phyloP scores from a whole-genome alignment of 2,329 filamentous ascomycete species.

The Penicillium sumatraense region DNA sequence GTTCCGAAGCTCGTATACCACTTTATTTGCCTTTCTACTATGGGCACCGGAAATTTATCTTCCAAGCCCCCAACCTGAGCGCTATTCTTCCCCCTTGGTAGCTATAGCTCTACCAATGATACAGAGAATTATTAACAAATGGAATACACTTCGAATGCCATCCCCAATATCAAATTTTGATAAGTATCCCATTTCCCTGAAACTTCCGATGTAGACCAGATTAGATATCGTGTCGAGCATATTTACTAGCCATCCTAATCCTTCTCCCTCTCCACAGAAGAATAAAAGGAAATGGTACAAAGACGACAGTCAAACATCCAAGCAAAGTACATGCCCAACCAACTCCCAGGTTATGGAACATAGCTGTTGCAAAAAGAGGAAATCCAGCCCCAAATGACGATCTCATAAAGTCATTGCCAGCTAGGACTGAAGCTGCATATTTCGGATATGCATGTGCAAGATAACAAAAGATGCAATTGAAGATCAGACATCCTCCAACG shows the following conservation, averaged over 20 bases:
- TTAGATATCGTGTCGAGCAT: slow-evolving; percentile 27
- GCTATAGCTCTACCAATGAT: no score
- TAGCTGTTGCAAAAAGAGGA: slow-evolving; percentile 35
- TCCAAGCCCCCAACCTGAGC: no score
- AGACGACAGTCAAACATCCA: slow-evolving; percentile 31
- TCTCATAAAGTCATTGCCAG: slow-evolving; percentile 72
- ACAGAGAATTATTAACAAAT: no score
- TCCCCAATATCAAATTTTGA: no score
- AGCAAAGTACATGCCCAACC: slow-evolving; percentile 37
- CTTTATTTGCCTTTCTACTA: no score
- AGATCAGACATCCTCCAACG: slow-evolving; percentile 71
- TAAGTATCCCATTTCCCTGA: no score
- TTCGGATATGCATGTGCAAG: slow-evolving; percentile 73
- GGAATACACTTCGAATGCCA: no score
- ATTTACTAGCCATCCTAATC: slow-evolving; percentile 26
- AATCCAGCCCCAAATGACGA: slow-evolving; percentile 56
- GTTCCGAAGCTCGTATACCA: no score
- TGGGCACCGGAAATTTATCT: no score
- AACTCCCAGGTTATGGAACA: slow-evolving; percentile 39
- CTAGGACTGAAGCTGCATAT: slow-evolving; percentile 72
- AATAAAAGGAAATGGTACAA: slow-evolving; percentile 48
- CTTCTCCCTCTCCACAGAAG: slow-evolving; percentile 16
- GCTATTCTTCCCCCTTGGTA: no score
- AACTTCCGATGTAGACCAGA: not conserved
- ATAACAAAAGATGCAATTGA: slow-evolving; percentile 75